These are phyloP conservation scores for Astathelohania contejeani DNA, from an alignment of 371 early-diverging fungal genomes.

Conservation along the genomic window DNA sequence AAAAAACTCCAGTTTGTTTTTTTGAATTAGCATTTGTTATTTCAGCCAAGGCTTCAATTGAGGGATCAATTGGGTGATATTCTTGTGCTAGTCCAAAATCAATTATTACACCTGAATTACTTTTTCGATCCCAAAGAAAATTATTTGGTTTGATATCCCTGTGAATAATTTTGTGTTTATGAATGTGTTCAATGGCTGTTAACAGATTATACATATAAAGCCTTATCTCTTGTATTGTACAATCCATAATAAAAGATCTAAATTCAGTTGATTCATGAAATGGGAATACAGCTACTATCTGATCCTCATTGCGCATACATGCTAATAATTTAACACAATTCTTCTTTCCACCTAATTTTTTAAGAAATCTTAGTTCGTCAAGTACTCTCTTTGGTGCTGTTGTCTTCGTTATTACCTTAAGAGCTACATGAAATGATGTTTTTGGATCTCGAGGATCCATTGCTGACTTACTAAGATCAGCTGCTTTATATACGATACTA, in stretches of 20 bases:
- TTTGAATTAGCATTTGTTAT: conserved; percentile 7
- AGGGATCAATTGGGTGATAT: conserved; percentile 20
- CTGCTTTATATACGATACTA: conserved; percentile 77
- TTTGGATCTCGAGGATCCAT: conserved; percentile 4
- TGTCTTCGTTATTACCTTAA: conserved; percentile 74
- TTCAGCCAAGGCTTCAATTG: neutral
- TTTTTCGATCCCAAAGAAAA: conserved; percentile 63
- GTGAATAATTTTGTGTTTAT: conserved; percentile 56
- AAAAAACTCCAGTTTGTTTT: conserved; percentile 48
- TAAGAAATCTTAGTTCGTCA: conserved; percentile 67
- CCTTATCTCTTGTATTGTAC: conserved; percentile 58
- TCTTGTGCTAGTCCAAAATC: conserved; percentile 94
- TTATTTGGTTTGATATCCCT: conserved; percentile 89
- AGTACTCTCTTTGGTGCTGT: conserved; percentile 66
- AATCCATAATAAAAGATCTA: conserved; percentile 53
- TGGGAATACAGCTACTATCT: conserved; percentile 68
- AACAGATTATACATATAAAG: conserved; percentile 65
- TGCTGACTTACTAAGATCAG: conserved; percentile 57
- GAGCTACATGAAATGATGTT: conserved; percentile 57
- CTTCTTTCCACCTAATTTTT: conserved; percentile 55
- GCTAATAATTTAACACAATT: conserved; percentile 63
- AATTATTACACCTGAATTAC: conserved; percentile 64
- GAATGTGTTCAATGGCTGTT: conserved; percentile 54
- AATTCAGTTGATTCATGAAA: conserved; percentile 70
- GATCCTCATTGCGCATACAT: conserved; percentile 63